Conservation (phyloP, 805 yeast genomes). For the Candida piceae region DNA sequence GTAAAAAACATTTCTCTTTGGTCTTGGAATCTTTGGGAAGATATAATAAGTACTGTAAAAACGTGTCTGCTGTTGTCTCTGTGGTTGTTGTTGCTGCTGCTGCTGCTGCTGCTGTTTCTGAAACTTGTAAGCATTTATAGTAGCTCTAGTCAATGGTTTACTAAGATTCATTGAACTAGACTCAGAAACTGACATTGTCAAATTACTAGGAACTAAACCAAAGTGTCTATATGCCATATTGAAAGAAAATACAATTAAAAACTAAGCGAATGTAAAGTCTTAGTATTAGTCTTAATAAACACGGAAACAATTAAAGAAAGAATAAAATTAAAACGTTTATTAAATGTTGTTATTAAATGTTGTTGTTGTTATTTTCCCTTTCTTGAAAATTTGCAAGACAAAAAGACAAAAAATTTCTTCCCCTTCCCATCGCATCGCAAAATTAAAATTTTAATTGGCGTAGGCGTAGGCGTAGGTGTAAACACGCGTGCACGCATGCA, state of each 20-base stretch:
- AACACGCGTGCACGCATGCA: no score
- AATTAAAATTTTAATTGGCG: no score
- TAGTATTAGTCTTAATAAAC: background rate
- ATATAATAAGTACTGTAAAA: constrained; percentile 25
- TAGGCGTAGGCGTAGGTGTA: no score
- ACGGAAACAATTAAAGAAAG: background rate
- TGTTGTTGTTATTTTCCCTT: no score
- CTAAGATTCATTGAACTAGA: constrained; percentile 8
- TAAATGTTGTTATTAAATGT: no score
- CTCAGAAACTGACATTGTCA: constrained; percentile 3
- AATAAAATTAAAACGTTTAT: background rate
- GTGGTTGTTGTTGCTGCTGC: constrained; percentile 12
- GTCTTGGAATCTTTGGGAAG: constrained; percentile 53
- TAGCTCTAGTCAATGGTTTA: constrained; percentile 25
- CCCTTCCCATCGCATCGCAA: no score
- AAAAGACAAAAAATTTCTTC: no score
- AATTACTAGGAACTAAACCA: constrained; percentile 3
- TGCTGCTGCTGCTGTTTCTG: constrained; percentile 4
- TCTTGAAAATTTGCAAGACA: no score
- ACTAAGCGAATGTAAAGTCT: background rate
- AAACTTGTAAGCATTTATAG: constrained; percentile 15
- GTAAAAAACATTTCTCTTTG: constrained; percentile 48
- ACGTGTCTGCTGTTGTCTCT: constrained; percentile 8
- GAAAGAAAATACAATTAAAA: background rate
- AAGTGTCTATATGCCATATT: constrained; percentile 4